Evolutionary conservation across 768 basidiomycete species (phyloP).

Genomic region (Grammothele lineata): DNA sequence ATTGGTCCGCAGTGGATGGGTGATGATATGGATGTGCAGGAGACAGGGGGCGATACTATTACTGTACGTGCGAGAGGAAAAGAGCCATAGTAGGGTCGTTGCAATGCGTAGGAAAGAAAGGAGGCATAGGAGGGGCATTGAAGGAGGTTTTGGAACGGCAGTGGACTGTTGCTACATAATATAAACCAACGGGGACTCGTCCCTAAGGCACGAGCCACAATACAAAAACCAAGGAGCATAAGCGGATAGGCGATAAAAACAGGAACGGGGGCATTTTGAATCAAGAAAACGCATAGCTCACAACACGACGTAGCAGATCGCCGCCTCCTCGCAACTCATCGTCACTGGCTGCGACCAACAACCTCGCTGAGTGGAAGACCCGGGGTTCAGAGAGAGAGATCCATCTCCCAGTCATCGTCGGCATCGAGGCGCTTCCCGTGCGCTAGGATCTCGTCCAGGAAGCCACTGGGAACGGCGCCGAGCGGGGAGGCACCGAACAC

Average conservation of each 20-base stretch:
- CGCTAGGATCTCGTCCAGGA: constrained; percentile 59
- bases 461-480: constrained; percentile 54
- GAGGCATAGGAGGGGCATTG: background rate
- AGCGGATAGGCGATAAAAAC: constrained; percentile 4
- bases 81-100: background rate
- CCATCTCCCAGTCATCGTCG: constrained; percentile 14
- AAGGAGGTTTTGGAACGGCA: background rate
- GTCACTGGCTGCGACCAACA: background rate
- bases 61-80: constrained; percentile 1
- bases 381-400: constrained; percentile 5
- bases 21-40: constrained; percentile 7
- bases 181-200: constrained; percentile 1
- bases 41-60: background rate
- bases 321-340: background rate
- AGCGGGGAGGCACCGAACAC: constrained; percentile 61
- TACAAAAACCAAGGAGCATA: constrained; percentile 3
- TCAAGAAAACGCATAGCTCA: constrained; percentile 9
- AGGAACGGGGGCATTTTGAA: constrained; percentile 5
- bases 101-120: background rate
- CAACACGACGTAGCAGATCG: background rate
- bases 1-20: background rate
- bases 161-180: constrained; percentile 4
- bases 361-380: background rate
- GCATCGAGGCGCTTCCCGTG: constrained; percentile 4
- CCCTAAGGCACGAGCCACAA: background rate